A percentile compares a stretch with the other conserved stretches of the same genome.
phyloP scores from a whole-genome alignment of 1,139 yeast genomes.

The Meyerozyma guilliermondii region DNA sequence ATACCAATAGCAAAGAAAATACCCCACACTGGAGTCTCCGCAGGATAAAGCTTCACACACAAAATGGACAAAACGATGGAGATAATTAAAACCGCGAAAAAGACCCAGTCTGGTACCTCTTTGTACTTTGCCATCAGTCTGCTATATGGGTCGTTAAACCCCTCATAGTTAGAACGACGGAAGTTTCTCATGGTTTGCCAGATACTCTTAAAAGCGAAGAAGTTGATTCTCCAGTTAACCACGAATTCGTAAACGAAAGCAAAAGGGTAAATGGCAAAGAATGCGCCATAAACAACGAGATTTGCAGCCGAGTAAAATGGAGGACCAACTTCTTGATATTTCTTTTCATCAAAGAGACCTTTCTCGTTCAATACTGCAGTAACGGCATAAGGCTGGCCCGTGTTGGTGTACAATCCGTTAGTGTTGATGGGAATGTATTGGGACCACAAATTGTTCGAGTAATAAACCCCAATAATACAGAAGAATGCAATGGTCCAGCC shows the following conservation, averaged over 20 bases:
- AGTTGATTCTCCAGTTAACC: slow-evolving; percentile 12
- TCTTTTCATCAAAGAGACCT: slow-evolving; percentile 33
- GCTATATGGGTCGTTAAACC: slow-evolving; percentile 14
- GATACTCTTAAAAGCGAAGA: slow-evolving; percentile 6
- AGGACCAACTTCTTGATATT: slow-evolving; percentile 37
- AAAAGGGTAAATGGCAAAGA: slow-evolving; percentile 55
- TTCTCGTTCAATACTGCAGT: slow-evolving; percentile 31
- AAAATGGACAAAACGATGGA: slow-evolving; percentile 23
- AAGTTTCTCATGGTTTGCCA: slow-evolving; percentile 5
- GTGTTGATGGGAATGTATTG: slow-evolving; percentile 53
- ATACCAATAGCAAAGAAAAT: slow-evolving; percentile 53
- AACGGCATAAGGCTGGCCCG: slow-evolving; percentile 40
- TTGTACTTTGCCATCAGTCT: slow-evolving; percentile 12
- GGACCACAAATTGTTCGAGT: slow-evolving; percentile 46
- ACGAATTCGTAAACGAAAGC: slow-evolving; percentile 15
- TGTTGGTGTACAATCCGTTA: slow-evolving; percentile 43
- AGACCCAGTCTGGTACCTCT: slow-evolving; percentile 17
- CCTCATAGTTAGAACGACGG: slow-evolving; percentile 12
- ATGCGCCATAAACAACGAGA: slow-evolving; percentile 49
- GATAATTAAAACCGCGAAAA: slow-evolving; percentile 10
- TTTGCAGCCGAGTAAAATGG: slow-evolving; percentile 37
- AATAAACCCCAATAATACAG: slow-evolving; percentile 42
- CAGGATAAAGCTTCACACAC: slow-evolving; percentile 41
- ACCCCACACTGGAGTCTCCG: slow-evolving; percentile 54
- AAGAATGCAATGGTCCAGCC: slow-evolving; percentile 43